Evolutionary conservation across 2,329 filamentous ascomycete species (phyloP).

Genomic region (Colletotrichum cordylinicola): DNA sequence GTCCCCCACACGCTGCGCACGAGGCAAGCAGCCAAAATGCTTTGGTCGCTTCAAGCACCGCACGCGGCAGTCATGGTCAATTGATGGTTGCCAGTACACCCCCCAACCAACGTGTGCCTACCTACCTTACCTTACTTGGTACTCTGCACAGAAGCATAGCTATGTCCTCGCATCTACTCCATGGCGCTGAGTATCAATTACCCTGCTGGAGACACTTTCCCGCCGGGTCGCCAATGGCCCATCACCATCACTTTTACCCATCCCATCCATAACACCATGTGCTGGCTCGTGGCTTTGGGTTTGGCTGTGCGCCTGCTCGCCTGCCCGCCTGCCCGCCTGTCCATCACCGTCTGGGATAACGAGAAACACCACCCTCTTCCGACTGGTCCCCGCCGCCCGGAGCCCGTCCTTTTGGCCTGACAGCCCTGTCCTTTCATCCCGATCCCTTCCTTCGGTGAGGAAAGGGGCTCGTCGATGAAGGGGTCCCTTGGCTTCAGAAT

Average conservation of each 20-base stretch:
- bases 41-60: constrained; percentile 5
- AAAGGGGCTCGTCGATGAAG: background rate
- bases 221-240: background rate
- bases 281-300: background rate
- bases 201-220: background rate
- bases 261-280: background rate
- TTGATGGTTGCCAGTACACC: background rate
- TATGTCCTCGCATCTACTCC: background rate
- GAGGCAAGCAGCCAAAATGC: constrained; percentile 4
- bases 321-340: background rate
- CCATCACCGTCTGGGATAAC: background rate
- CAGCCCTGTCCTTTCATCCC: background rate
- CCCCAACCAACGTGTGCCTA: background rate
- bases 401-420: background rate
- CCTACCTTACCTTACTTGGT: background rate
- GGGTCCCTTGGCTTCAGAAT: background rate
- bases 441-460: background rate
- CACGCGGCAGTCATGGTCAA: background rate
- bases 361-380: constrained; percentile 13
- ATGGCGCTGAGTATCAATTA: background rate
- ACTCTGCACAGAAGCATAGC: background rate
- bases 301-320: background rate
- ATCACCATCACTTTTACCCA: background rate
- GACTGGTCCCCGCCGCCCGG: constrained; percentile 6
- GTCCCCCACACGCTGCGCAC: constrained; percentile 1